phyloP scores from a whole-genome alignment of 441 rosid species.

The Aquilaria agallochum region DNA sequence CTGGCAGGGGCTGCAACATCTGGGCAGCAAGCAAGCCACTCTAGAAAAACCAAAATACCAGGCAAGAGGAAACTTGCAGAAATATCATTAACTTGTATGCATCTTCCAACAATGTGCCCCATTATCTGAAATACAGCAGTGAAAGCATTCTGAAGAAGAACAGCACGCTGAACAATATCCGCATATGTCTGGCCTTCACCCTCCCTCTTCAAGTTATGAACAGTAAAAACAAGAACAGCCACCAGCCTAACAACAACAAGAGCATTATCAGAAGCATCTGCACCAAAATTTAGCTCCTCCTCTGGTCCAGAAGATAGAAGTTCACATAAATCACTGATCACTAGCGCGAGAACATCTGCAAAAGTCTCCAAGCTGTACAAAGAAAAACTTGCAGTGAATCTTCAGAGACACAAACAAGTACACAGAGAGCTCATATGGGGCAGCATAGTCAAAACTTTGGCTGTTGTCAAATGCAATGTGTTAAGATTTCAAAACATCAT shows the following conservation, averaged over 20 bases:
- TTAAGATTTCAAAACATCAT: slow-evolving; percentile 5
- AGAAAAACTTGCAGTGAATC: slow-evolving; percentile 9
- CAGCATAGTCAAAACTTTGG: no score
- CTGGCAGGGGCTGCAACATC: slow-evolving; percentile 55
- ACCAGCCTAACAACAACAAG: slow-evolving; percentile 66
- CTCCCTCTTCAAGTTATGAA: slow-evolving; percentile 70
- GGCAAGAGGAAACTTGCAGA: slow-evolving; percentile 77
- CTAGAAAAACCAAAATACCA: slow-evolving; percentile 77
- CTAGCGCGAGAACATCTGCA: slow-evolving; percentile 61
- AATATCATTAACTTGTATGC: slow-evolving; percentile 57
- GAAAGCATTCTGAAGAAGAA: slow-evolving; percentile 72
- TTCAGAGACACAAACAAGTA: slow-evolving; percentile 6
- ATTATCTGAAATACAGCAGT: slow-evolving; percentile 74
- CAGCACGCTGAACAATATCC: slow-evolving; percentile 89
- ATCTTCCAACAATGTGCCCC: slow-evolving; percentile 57
- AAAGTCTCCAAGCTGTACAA: slow-evolving; percentile 85
- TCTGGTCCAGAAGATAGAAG: slow-evolving; percentile 67
- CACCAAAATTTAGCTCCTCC: slow-evolving; percentile 68
- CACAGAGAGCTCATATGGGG: background rate
- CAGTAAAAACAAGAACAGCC: slow-evolving; percentile 64
- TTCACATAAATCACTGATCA: slow-evolving; percentile 52
- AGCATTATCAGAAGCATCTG: slow-evolving; percentile 61
- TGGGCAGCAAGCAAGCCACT: slow-evolving; percentile 92
- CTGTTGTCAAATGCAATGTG: no score
- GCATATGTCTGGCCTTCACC: slow-evolving; percentile 85